Conservation (phyloP, 1,284 basidiomycete genomes). For the Thecaphora frezii region DNA sequence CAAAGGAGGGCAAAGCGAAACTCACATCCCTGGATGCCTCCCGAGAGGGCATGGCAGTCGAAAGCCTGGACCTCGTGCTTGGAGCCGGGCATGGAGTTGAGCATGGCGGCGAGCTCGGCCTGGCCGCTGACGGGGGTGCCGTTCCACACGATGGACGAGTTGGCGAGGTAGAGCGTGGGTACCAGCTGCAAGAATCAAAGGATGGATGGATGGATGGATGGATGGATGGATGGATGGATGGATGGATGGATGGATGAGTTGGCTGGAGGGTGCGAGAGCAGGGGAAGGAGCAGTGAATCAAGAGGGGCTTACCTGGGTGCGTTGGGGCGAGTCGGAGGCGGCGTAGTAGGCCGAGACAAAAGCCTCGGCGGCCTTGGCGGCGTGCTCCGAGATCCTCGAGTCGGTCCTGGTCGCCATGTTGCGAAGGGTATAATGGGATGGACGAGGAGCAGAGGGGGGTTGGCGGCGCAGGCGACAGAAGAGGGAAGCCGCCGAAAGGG, state of each 20-base stretch:
- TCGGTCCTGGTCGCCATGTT: neutral
- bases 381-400: constrained; percentile 37
- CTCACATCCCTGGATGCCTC: constrained; percentile 38
- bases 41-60: constrained; percentile 52
- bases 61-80: constrained; percentile 56
- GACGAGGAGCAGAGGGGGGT: neutral
- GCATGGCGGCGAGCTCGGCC: constrained; percentile 40
- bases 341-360: constrained; percentile 57
- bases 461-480: neutral
- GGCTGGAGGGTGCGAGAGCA: constrained; percentile 1
- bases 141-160: constrained; percentile 56
- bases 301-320: constrained; percentile 17
- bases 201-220: neutral
- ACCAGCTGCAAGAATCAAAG: constrained; percentile 38
- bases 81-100: constrained; percentile 51
- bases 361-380: constrained; percentile 52
- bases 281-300: too few relatives aligned
- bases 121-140: constrained; percentile 55
- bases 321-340: constrained; percentile 54
- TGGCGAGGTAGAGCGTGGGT: constrained; percentile 50
- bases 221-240: too few relatives aligned
- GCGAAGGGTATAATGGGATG: constrained; percentile 1
- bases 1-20: neutral
- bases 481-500: too few relatives aligned
- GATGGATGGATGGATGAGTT: too few relatives aligned